These are phyloP conservation scores for Aspergillus biplanus DNA, from an alignment of 495 filamentous ascomycete species.

Conservation along the genomic window DNA sequence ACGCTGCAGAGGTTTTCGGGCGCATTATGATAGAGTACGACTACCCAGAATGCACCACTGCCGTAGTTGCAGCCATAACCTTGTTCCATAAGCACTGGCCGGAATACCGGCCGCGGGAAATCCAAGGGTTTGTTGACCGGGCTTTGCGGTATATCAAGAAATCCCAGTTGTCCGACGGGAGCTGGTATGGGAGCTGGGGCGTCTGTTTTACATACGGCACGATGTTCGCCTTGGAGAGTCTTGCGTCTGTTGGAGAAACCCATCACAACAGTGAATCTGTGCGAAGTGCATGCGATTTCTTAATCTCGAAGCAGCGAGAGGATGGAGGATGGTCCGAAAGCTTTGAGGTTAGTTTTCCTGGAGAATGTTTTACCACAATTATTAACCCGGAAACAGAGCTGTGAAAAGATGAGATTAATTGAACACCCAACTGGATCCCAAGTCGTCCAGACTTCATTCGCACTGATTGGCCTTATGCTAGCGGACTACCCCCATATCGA, in stretches of 20 bases:
- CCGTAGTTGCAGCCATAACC: slow-evolving; percentile 22
- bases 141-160: slow-evolving; percentile 19
- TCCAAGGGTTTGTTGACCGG: slow-evolving; percentile 16
- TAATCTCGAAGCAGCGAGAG: slow-evolving; percentile 23
- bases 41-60: slow-evolving; percentile 27
- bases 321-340: slow-evolving; percentile 32
- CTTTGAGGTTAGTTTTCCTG: slow-evolving; percentile 8
- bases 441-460: slow-evolving; percentile 12
- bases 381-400: slow-evolving; percentile 6
- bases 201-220: slow-evolving; percentile 29
- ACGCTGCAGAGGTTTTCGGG: slow-evolving; percentile 26
- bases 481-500: slow-evolving; percentile 6
- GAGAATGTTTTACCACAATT: too few species aligned
- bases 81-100: slow-evolving; percentile 17
- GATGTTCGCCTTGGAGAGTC: slow-evolving; percentile 26
- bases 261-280: slow-evolving; percentile 18
- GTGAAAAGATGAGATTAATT: slow-evolving; percentile 12
- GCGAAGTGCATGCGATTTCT: slow-evolving; percentile 23
- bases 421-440: slow-evolving; percentile 13
- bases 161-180: slow-evolving; percentile 22
- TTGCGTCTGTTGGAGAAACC: slow-evolving; percentile 21
- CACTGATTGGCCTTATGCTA: slow-evolving; percentile 5
- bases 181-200: slow-evolving; percentile 29
- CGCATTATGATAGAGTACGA: slow-evolving; percentile 28
- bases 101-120: slow-evolving; percentile 21